Evolutionary conservation across 768 basidiomycete genomes (phyloP), one percentile per base, ranked within the genome.

Genomic region (Podaxis sp.): DNA sequence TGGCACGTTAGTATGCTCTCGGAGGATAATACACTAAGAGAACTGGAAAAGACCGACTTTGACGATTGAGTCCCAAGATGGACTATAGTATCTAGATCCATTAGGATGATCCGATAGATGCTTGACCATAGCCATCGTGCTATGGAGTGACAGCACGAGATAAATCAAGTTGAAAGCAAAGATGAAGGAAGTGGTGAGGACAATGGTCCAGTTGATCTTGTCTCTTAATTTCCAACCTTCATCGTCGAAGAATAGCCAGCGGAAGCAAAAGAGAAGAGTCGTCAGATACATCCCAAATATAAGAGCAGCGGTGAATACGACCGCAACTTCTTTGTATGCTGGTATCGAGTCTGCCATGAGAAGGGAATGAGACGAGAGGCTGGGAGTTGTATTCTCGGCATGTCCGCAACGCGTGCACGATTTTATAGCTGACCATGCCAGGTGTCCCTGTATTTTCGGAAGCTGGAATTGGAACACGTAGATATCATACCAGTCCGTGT

Each of bases 201-300:
- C 24, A 1, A 24, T 55, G 1, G 36, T 15, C 57, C 63, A 64
- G 30, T 39, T 33, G 28, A 64, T 64, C 6, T 26, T 19, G 12
- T 57, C 49, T 24, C 57, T 57, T 11, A 28, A 7, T 13, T 26
- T 46, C 63, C 63, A 64, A 44, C 63, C 63, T 48, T 58, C 56
- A 33, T 56, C 54, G 11, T 26, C 19, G 38, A 56, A 56, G 24
- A 55, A 17, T 22, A 55, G n/a, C 54, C 54, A 55, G 36, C 54
- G 38, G n/a, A 39, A 19, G 30, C 30, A 53, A n/a, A 30, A n/a
- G 15, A 52, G 17, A 3, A 53, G 22, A 2, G 52, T 53, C 4
- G 13, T 30, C 8, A 53, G 15, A 1, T 30, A 53, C 17, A 53
- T 36, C 11, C 30, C 52, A 15, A 53, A 53, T 11, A 53, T 36